These are phyloP conservation scores for Pseudogymnoascus sp. DNA, from an alignment of 2,329 filamentous ascomycete species.

Conservation along the genomic window DNA sequence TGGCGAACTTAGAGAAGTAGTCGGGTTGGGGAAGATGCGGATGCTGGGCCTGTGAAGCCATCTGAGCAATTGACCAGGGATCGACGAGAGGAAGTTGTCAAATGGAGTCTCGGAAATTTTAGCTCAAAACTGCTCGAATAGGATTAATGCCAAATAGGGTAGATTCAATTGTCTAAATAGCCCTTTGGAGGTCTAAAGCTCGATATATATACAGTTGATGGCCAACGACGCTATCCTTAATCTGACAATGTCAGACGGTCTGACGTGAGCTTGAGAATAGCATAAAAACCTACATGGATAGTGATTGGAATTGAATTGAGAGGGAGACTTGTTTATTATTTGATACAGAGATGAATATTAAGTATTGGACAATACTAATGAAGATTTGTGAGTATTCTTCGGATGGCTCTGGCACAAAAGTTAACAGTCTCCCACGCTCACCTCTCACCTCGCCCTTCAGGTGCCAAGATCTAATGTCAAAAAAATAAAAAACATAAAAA, in stretches of 20 bases:
- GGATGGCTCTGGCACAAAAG: too few species aligned
- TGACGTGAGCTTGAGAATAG: neutral
- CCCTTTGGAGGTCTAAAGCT: neutral
- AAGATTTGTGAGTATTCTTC: too few species aligned
- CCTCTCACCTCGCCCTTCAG: too few species aligned
- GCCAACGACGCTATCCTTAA: neutral
- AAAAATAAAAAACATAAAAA: too few species aligned
- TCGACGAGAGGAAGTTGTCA: neutral
- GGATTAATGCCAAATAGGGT: neutral
- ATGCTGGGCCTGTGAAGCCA: neutral
- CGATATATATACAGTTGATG: neutral
- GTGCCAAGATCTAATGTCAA: too few species aligned
- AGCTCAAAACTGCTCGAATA: neutral
- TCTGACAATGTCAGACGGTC: neutral
- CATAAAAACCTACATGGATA: neutral
- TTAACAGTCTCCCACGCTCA: too few species aligned
- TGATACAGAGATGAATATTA: too few species aligned
- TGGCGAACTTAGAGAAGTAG: conserved; percentile 28
- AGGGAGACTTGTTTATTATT: too few species aligned
- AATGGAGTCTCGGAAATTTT: neutral
- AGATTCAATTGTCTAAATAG: neutral
- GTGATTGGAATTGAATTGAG: too few species aligned
- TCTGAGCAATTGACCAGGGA: neutral
- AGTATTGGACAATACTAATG: too few species aligned
- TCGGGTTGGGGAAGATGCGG: conserved; percentile 18